A percentile compares a stretch with the other conserved stretches of the same genome.
These are phyloP conservation scores for Escovopsis sp. DNA, from an alignment of 2,329 filamentous ascomycete species.

Conservation along the genomic window DNA sequence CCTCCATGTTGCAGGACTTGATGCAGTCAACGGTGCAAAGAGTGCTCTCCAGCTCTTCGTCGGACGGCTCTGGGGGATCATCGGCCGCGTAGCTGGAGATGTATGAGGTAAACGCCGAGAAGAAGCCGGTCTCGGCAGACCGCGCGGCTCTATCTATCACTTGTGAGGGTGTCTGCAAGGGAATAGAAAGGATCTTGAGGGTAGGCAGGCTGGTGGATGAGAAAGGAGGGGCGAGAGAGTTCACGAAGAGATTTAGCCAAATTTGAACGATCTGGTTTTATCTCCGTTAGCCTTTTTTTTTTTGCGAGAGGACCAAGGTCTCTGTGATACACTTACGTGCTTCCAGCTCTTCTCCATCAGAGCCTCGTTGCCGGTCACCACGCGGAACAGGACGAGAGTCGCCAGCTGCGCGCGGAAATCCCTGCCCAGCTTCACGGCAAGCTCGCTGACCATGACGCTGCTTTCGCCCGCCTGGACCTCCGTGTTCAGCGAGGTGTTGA, in stretches of 20 bases:
- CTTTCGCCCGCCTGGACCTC: slow-evolving; percentile 86
- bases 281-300: slow-evolving; percentile 3
- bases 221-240: slow-evolving; percentile 78
- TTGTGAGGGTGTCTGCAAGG: slow-evolving; percentile 79
- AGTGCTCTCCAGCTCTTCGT: slow-evolving; percentile 93
- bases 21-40: slow-evolving; percentile 90
- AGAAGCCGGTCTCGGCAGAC: slow-evolving; percentile 66
- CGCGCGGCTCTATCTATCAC: slow-evolving; percentile 79
- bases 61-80: slow-evolving; percentile 91
- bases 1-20: slow-evolving; percentile 71
- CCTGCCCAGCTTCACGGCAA: slow-evolving; percentile 87
- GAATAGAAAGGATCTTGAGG: slow-evolving; percentile 65
- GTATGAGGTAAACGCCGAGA: slow-evolving; percentile 90
- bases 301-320: too few species aligned
- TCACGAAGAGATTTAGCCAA: slow-evolving; percentile 90
- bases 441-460: slow-evolving; percentile 96
- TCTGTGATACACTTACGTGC: slow-evolving; percentile 40
- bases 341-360: slow-evolving; percentile 67
- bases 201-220: slow-evolving; percentile 48
- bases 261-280: slow-evolving; percentile 67
- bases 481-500: slow-evolving; percentile 81
- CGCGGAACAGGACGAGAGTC: slow-evolving; percentile 86
- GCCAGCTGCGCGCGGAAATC: slow-evolving; percentile 90
- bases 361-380: slow-evolving; percentile 72
- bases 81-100: slow-evolving; percentile 98